Evolutionary conservation across 192 early-diverging fungal species (phyloP).

Genomic region (Backusella liffmaniae): DNA sequence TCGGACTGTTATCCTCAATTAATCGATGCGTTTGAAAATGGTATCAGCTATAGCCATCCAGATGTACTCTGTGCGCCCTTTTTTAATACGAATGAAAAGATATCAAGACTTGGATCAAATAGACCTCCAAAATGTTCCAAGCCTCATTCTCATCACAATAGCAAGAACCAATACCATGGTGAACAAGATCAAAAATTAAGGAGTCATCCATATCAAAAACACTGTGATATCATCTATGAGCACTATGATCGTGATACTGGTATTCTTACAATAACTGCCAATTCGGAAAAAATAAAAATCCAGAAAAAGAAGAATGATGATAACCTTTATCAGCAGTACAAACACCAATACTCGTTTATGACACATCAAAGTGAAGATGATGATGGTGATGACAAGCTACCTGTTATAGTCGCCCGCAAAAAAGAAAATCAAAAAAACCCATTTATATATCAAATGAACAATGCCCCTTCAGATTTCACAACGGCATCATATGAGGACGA

Average conservation of each 20-base stretch:
- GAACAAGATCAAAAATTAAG: background rate
- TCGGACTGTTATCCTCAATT: slow-evolving; percentile 54
- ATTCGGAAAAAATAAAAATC: background rate
- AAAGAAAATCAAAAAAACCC: background rate
- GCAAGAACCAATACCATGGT: background rate
- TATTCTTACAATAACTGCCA: slow-evolving; percentile 5
- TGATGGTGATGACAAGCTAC: background rate
- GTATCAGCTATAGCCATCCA: background rate
- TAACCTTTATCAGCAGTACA: background rate
- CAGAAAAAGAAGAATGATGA: background rate
- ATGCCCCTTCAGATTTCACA: background rate
- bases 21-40: slow-evolving; percentile 46
- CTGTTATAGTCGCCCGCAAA: background rate
- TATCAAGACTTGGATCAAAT: background rate
- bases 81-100: slow-evolving; percentile 12
- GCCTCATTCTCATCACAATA: background rate
- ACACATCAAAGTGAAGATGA: background rate
- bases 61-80: slow-evolving; percentile 20
- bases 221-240: background rate
- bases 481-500: background rate
- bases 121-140: background rate
- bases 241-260: slow-evolving; percentile 1
- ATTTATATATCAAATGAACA: background rate
- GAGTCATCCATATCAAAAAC: background rate
- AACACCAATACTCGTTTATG: background rate